Evolutionary conservation across 2,329 filamentous ascomycete genomes (phyloP).

Genomic region (Aspergillus ochraceoroseus): DNA sequence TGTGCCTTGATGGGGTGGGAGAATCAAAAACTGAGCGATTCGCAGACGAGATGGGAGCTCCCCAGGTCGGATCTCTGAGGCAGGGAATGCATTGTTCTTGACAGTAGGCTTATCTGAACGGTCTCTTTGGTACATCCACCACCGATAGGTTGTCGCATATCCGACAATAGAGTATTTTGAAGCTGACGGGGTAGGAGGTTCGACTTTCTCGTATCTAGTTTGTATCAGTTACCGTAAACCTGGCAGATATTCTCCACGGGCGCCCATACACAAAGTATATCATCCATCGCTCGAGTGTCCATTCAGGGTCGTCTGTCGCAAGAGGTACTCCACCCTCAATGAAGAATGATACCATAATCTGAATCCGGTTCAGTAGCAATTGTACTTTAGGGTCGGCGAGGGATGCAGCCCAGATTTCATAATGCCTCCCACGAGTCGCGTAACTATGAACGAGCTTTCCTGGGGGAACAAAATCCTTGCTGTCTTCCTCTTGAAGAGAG

Average conservation of each 20-base stretch:
- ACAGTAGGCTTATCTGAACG: conserved; percentile 38
- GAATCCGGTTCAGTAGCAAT: conserved; percentile 70
- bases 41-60: conserved; percentile 71
- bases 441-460: conserved; percentile 66
- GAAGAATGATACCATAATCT: conserved; percentile 77
- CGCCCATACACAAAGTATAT: conserved; percentile 71
- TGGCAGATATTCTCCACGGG: background rate
- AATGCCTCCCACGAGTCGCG: conserved; percentile 57
- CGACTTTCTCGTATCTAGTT: conserved; percentile 52
- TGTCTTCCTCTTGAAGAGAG: conserved; percentile 46
- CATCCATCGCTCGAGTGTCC: conserved; percentile 76
- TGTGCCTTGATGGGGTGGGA: conserved; percentile 77
- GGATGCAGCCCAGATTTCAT: conserved; percentile 78
- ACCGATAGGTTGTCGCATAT: conserved; percentile 85
- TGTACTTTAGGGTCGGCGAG: conserved; percentile 65
- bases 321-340: conserved; percentile 89
- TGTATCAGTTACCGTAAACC: conserved; percentile 19
- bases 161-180: conserved; percentile 76
- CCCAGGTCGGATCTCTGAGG: conserved; percentile 46
- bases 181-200: conserved; percentile 42
- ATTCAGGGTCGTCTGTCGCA: conserved; percentile 64
- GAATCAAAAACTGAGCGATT: conserved; percentile 87
- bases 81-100: conserved; percentile 44
- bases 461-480: conserved; percentile 62
- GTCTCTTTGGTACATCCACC: conserved; percentile 56